Conservation (phyloP, 2,329 filamentous ascomycete species). For the Paecilomyces sp. region DNA sequence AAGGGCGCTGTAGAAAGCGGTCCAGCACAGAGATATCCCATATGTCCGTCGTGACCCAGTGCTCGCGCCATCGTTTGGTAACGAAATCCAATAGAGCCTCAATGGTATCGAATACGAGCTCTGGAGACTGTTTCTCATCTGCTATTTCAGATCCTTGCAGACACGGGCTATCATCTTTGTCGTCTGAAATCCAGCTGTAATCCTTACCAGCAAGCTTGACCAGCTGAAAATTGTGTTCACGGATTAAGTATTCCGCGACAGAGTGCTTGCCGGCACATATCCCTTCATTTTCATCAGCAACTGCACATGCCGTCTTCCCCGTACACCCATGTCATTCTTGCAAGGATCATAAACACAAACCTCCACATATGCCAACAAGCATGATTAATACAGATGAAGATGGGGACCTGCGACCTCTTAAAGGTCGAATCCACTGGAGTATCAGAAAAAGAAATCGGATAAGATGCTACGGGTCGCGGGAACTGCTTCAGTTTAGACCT, state of each 20-base stretch:
- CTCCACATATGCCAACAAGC: constrained; percentile 46
- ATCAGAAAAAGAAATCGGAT: background rate
- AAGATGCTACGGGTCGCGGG: background rate
- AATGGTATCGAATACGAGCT: constrained; percentile 51
- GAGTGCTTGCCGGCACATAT: constrained; percentile 91
- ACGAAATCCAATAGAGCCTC: constrained; percentile 74
- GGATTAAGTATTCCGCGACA: constrained; percentile 78
- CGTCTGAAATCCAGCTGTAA: constrained; percentile 14
- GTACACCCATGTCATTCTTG: background rate
- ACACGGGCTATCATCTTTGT: constrained; percentile 19
- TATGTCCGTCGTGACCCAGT: constrained; percentile 82
- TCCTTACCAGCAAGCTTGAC: constrained; percentile 50
- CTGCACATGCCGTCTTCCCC: background rate
- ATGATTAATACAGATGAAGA: constrained; percentile 37
- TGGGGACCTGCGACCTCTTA: background rate
- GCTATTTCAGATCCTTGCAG: constrained; percentile 18
- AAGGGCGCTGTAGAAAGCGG: constrained; percentile 69
- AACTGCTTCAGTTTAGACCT: background rate
- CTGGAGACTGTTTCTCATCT: constrained; percentile 11
- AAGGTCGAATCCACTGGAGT: background rate
- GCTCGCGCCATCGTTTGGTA: constrained; percentile 72
- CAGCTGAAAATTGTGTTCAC: constrained; percentile 73
- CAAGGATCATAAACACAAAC: constrained; percentile 19
- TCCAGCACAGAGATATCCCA: constrained; percentile 67
- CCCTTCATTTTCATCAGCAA: constrained; percentile 44